Evolutionary conservation across 495 filamentous ascomycete genomes (phyloP).

Genomic region (Penicillium angulare): DNA sequence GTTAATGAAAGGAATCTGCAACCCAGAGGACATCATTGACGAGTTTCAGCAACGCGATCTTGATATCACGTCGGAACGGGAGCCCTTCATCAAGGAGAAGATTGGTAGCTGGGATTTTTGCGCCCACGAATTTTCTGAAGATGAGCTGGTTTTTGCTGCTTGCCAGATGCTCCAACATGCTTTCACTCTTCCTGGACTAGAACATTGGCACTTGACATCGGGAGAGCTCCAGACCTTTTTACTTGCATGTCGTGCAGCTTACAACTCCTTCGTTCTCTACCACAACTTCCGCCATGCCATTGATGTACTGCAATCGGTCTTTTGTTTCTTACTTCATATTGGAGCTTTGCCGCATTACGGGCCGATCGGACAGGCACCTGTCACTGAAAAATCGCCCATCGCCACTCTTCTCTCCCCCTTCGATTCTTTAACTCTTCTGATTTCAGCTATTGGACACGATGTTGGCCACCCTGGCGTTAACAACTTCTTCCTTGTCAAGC

Average conservation of each 20-base stretch:
- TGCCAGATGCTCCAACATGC: slow-evolving; percentile 87
- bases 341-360: slow-evolving; percentile 70
- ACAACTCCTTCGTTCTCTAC: slow-evolving; percentile 95
- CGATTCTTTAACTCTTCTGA: slow-evolving; percentile 83
- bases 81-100: slow-evolving; percentile 61
- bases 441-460: slow-evolving; percentile 95
- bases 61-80: slow-evolving; percentile 52
- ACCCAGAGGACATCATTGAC: slow-evolving; percentile 58
- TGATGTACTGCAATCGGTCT: slow-evolving; percentile 92
- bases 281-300: slow-evolving; percentile 98
- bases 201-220: slow-evolving; percentile 71
- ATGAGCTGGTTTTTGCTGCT: slow-evolving; percentile 80
- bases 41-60: slow-evolving; percentile 45
- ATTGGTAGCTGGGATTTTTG: slow-evolving; percentile 85
- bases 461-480: slow-evolving; percentile 98
- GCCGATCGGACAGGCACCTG: slow-evolving; percentile 19
- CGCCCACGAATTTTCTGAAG: slow-evolving; percentile 83
- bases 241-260: slow-evolving; percentile 78
- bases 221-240: slow-evolving; percentile 81
- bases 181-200: slow-evolving; percentile 74
- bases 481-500: slow-evolving; percentile 89
- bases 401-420: slow-evolving; percentile 73
- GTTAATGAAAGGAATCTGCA: slow-evolving; percentile 90
- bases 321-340: slow-evolving; percentile 84
- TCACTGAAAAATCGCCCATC: slow-evolving; percentile 56